phyloP scores from a whole-genome alignment of 208 protist genomes.

The Crithidia brevicula region DNA sequence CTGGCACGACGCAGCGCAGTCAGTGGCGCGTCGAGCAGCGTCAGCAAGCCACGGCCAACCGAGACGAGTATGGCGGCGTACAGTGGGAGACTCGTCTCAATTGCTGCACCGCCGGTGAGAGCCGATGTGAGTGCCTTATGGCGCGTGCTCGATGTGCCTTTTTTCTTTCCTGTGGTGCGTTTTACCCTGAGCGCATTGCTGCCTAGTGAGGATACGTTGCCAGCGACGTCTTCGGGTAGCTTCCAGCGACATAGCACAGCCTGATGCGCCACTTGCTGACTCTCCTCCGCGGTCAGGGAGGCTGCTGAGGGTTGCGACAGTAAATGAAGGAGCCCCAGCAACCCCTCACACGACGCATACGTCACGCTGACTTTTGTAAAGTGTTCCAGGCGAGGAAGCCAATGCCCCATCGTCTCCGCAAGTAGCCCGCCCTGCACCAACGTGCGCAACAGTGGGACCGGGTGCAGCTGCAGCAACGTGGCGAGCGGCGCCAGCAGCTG shows the following conservation, averaged over 20 bases:
- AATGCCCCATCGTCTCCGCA: slow-evolving; percentile 42
- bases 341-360: slow-evolving; percentile 42
- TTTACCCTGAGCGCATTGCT: background rate
- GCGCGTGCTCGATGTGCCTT: background rate
- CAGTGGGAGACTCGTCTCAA: slow-evolving; percentile 27
- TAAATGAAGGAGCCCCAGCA: slow-evolving; percentile 39
- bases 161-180: background rate
- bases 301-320: slow-evolving; percentile 10
- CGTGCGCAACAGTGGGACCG: slow-evolving; percentile 41
- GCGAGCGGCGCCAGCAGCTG: slow-evolving; percentile 64
- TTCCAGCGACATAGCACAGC: slow-evolving; percentile 26
- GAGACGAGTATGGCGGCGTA: slow-evolving; percentile 27
- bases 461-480: slow-evolving; percentile 49
- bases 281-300: slow-evolving; percentile 20
- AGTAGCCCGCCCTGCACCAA: slow-evolving; percentile 41
- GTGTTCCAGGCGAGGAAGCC: slow-evolving; percentile 47
- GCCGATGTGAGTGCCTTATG: background rate
- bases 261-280: slow-evolving; percentile 23
- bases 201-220: background rate
- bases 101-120: slow-evolving; percentile 4
- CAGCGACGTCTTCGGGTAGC: slow-evolving; percentile 20
- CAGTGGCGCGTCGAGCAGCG: slow-evolving; percentile 16
- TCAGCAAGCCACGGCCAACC: slow-evolving; percentile 25
- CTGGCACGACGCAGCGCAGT: slow-evolving; percentile 1
- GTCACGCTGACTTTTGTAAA: slow-evolving; percentile 31